Percentiles rank a stretch among this genome's conserved stretches.
phyloP scores from a whole-genome alignment of 257 asterid genomes.

The Solanum lignicaule region DNA sequence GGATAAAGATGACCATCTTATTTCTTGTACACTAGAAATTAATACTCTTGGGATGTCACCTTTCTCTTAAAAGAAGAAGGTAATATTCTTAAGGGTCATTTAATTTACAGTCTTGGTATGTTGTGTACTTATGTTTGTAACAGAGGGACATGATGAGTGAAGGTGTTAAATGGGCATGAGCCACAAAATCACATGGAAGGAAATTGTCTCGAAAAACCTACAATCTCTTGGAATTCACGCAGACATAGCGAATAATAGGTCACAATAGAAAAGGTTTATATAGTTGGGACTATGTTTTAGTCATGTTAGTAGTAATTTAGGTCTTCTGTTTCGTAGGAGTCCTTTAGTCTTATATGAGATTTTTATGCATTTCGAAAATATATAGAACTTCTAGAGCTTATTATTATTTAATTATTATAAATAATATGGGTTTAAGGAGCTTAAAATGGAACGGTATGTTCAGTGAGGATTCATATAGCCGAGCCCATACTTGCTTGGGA shows the following conservation, averaged over 20 bases:
- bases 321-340: not conserved
- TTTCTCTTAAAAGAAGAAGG: not conserved
- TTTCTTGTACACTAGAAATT: not conserved
- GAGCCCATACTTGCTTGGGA: not conserved
- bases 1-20: not conserved
- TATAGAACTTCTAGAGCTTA: not conserved
- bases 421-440: not conserved
- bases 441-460: not conserved
- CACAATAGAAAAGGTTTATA: not conserved
- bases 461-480: not conserved
- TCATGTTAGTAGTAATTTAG: not conserved
- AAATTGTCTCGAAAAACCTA: not conserved
- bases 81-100: not conserved
- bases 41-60: not conserved
- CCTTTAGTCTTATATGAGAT: not conserved
- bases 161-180: not conserved
- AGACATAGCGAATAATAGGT: not conserved
- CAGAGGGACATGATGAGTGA: not conserved
- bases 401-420: not conserved
- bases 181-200: not conserved
- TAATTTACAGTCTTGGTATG: not conserved
- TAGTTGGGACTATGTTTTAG: not conserved
- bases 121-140: not conserved
- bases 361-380: not conserved
- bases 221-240: not conserved